These are phyloP conservation scores for Podaxis carcinomalis DNA, from an alignment of 768 basidiomycete genomes.

Conservation along the genomic window DNA sequence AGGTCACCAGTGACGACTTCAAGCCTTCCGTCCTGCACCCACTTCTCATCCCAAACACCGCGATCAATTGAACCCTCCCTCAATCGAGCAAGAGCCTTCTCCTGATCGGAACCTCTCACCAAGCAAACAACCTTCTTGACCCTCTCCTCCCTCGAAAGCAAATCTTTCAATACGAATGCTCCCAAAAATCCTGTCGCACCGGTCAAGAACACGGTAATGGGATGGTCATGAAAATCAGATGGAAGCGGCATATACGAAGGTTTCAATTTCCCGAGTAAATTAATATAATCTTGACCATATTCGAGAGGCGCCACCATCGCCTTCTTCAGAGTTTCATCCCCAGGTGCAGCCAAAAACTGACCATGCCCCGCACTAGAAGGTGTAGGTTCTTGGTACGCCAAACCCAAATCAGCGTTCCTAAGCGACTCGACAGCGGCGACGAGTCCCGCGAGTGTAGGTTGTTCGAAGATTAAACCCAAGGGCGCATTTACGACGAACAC, in stretches of 20 bases:
- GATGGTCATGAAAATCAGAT: slow-evolving; percentile 45
- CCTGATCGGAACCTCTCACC: slow-evolving; percentile 67
- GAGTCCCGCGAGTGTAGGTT: slow-evolving; percentile 79
- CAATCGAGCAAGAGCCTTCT: slow-evolving; percentile 65
- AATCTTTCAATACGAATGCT: slow-evolving; percentile 81
- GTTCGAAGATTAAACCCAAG: slow-evolving; percentile 85
- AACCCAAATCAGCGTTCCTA: slow-evolving; percentile 76
- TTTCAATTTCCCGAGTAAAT: slow-evolving; percentile 53
- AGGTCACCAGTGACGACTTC: slow-evolving; percentile 87
- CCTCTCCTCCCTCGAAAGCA: slow-evolving; percentile 49
- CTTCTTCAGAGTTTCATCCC: slow-evolving; percentile 14
- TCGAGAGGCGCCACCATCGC: slow-evolving; percentile 38
- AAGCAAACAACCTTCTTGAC: slow-evolving; percentile 90
- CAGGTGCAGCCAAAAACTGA: background rate
- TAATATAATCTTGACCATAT: slow-evolving; percentile 77
- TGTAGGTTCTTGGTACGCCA: slow-evolving; percentile 23
- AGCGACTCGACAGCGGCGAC: slow-evolving; percentile 73
- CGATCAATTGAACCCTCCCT: slow-evolving; percentile 70
- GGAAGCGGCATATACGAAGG: slow-evolving; percentile 59
- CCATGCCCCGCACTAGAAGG: slow-evolving; percentile 1
- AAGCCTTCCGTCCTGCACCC: slow-evolving; percentile 64
- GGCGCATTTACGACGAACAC: slow-evolving; percentile 88
- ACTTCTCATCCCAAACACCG: slow-evolving; percentile 84
- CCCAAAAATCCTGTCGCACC: slow-evolving; percentile 98
- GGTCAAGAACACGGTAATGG: slow-evolving; percentile 86